phyloP scores from a whole-genome alignment of 139 green algal genomes.

The Chlorella sp. region DNA sequence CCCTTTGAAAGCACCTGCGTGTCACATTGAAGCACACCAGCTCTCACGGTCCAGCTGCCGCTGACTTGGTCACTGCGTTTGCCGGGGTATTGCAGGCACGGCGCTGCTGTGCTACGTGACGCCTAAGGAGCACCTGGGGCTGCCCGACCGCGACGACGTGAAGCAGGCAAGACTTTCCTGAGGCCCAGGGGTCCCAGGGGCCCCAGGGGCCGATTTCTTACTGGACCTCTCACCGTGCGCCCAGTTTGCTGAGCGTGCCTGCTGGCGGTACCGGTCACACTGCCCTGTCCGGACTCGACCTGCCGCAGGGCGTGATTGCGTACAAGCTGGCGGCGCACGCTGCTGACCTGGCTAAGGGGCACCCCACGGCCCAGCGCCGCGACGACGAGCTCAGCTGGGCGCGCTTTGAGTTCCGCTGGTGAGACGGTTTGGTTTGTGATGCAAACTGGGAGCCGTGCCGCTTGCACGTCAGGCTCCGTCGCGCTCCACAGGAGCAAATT shows the following conservation, averaged over 20 bases:
- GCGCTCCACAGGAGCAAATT: no score
- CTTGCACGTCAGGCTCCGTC: no score
- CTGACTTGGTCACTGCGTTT: no score
- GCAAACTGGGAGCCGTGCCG: no score
- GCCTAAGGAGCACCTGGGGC: conserved; percentile 97
- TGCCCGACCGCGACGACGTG: conserved; percentile 91
- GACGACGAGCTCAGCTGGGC: conserved; percentile 92
- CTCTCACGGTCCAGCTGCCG: neutral
- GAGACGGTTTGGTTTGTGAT: conserved; percentile 12
- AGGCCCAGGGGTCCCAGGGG: no score
- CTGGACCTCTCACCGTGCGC: no score
- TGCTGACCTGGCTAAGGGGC: conserved; percentile 94
- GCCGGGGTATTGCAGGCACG: no score
- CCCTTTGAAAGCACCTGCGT: neutral
- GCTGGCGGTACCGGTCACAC: neutral
- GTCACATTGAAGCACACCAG: neutral
- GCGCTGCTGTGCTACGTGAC: conserved; percentile 98
- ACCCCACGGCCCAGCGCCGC: conserved; percentile 83
- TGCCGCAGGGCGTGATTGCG: conserved; percentile 86
- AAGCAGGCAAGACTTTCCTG: conserved; percentile 70
- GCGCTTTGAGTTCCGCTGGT: conserved; percentile 97
- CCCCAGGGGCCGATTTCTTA: no score
- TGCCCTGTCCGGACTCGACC: neutral
- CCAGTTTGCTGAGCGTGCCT: no score
- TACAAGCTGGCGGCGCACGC: conserved; percentile 99